Conservation (phyloP, 83 land plant species). For the Thuja plicata region DNA sequence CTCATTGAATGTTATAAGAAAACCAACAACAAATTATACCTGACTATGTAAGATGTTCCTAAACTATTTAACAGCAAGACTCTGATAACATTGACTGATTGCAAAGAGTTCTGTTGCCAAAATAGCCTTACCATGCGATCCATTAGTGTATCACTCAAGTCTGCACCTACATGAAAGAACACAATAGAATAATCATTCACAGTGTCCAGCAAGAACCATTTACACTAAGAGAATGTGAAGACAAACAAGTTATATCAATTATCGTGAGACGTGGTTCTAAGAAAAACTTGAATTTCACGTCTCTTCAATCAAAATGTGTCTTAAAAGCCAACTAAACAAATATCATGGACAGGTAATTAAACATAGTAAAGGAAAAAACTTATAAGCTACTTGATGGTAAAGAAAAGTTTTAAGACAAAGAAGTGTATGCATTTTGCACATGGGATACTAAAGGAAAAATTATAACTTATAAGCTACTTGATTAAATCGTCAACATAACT, state of each 20-base stretch:
- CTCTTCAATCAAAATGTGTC: neutral
- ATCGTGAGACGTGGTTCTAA: neutral
- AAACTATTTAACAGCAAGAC: too few species aligned
- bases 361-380: neutral
- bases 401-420: too few species aligned
- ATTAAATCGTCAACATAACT: too few species aligned
- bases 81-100: neutral
- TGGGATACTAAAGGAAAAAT: too few species aligned
- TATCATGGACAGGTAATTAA: neutral
- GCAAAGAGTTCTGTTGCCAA: neutral
- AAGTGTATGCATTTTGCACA: too few species aligned
- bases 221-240: neutral
- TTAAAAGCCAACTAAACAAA: neutral
- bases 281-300: neutral
- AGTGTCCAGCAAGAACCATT: neutral
- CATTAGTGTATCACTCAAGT: constrained; percentile 98
- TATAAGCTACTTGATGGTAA: too few species aligned
- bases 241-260: neutral
- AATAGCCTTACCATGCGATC: constrained; percentile 90
- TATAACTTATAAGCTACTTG: too few species aligned
- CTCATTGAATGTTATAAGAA: neutral
- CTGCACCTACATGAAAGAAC: constrained; percentile 70
- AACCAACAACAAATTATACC: neutral
- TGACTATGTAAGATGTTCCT: too few species aligned
- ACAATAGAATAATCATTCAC: neutral